phyloP scores from a whole-genome alignment of 1,284 basidiomycete genomes.

The Ustilago vetiveriae region DNA sequence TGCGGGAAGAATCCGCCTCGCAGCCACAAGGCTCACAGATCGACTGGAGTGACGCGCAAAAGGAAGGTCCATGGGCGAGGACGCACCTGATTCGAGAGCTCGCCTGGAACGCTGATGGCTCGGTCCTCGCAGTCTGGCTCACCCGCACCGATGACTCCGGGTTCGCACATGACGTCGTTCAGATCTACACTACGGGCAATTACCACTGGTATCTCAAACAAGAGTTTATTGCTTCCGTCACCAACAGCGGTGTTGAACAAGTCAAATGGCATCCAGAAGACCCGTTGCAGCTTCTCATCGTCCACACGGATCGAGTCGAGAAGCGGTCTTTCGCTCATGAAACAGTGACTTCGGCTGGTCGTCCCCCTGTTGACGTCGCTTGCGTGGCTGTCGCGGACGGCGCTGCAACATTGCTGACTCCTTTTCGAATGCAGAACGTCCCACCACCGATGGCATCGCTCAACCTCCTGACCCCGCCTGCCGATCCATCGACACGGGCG shows the following conservation, averaged over 20 bases:
- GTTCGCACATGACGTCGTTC: conserved; percentile 70
- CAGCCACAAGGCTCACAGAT: conserved; percentile 60
- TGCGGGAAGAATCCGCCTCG: conserved; percentile 71
- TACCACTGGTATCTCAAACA: conserved; percentile 82
- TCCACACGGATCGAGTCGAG: conserved; percentile 72
- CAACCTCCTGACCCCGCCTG: conserved; percentile 70
- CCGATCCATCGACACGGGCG: conserved; percentile 11
- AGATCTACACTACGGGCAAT: conserved; percentile 93
- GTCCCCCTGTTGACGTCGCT: conserved; percentile 81
- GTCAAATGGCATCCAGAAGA: conserved; percentile 90
- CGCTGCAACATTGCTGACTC: conserved; percentile 82
- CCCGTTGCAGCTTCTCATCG: conserved; percentile 75
- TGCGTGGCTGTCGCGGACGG: conserved; percentile 92
- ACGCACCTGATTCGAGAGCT: conserved; percentile 77
- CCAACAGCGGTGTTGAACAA: conserved; percentile 66
- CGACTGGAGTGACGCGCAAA: conserved; percentile 19
- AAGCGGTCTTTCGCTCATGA: conserved; percentile 78
- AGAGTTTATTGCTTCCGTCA: conserved; percentile 36
- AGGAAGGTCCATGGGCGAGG: conserved; percentile 26
- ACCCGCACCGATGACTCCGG: conserved; percentile 48
- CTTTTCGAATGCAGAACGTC: conserved; percentile 90
- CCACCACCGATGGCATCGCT: conserved; percentile 93
- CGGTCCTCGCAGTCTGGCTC: conserved; percentile 85
- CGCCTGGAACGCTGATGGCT: conserved; percentile 88
- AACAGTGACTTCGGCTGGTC: conserved; percentile 74